A percentile compares a stretch with the other conserved stretches of the same genome.
phyloP scores from a whole-genome alignment of 345 rosid genomes.

The Aquilaria malaccensis region DNA sequence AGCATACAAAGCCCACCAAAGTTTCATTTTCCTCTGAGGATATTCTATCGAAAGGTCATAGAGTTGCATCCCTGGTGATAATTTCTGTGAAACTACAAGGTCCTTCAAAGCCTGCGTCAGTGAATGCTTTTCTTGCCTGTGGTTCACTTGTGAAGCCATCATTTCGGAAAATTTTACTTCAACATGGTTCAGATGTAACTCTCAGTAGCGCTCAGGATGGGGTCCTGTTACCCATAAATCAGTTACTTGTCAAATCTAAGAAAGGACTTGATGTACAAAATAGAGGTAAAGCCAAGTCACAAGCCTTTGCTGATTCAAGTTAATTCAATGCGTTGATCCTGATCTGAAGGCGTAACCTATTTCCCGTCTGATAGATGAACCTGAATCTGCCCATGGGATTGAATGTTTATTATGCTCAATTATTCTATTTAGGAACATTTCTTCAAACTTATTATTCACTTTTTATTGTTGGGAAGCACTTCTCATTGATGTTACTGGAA shows the following conservation, averaged over 20 bases:
- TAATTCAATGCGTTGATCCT: too few relatives aligned
- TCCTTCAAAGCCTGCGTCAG: conserved; percentile 42
- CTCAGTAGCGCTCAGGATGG: conserved; percentile 65
- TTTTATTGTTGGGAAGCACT: too few relatives aligned
- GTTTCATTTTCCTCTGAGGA: conserved; percentile 50
- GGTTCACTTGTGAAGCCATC: conserved; percentile 80
- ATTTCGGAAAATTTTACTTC: conserved; percentile 67
- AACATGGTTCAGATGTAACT: conserved; percentile 51
- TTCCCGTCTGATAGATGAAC: too few relatives aligned
- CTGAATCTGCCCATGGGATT: too few relatives aligned
- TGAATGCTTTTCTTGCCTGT: conserved; percentile 56
- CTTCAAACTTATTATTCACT: too few relatives aligned
- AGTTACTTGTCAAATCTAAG: conserved; percentile 42
- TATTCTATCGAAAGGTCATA: conserved; percentile 27
- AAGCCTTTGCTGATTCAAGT: too few relatives aligned
- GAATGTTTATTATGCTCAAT: too few relatives aligned
- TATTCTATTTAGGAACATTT: too few relatives aligned
- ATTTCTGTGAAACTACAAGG: conserved; percentile 86
- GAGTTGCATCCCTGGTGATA: conserved; percentile 41
- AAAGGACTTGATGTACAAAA: conserved; percentile 37
- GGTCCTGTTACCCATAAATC: conserved; percentile 57
- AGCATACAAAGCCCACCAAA: conserved; percentile 58
- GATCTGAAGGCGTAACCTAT: too few relatives aligned
- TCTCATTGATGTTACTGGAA: too few relatives aligned
- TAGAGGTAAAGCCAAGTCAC: conserved; percentile 33